Conservation (phyloP, 495 filamentous ascomycete species). For the Oleoguttula mirabilis region DNA sequence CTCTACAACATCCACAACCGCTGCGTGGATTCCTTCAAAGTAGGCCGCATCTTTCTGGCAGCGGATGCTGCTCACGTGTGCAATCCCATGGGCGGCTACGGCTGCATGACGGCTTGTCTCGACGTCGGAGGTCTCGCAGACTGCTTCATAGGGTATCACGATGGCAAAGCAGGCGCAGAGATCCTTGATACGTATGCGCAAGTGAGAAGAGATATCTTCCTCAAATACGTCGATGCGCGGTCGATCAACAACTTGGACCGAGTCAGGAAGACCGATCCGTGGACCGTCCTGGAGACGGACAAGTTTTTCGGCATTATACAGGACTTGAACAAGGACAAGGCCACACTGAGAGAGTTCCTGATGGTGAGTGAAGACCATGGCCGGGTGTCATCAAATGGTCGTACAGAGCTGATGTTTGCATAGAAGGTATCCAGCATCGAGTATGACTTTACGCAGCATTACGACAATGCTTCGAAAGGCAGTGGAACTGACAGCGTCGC, state of each 20-base stretch:
- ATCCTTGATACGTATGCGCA: conserved; percentile 21
- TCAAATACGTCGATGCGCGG: conserved; percentile 19
- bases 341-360: conserved; percentile 10
- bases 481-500: no score
- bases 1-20: conserved; percentile 15
- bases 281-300: conserved; percentile 16
- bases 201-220: conserved; percentile 19
- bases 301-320: conserved; percentile 14
- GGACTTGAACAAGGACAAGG: conserved; percentile 16
- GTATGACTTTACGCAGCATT: conserved; percentile 15
- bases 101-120: conserved; percentile 13
- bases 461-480: no score
- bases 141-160: conserved; percentile 15
- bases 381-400: neutral
- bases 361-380: conserved; percentile 5
- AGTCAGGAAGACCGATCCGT: conserved; percentile 13
- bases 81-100: conserved; percentile 16
- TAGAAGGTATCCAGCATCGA: conserved; percentile 4
- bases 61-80: conserved; percentile 17
- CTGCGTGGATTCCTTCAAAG: conserved; percentile 10
- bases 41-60: conserved; percentile 14
- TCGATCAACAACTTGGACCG: conserved; percentile 16
- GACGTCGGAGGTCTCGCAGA: conserved; percentile 18
- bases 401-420: neutral
- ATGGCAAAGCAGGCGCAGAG: conserved; percentile 7